Conservation (phyloP, 139 green algal genomes). For the Haematococcus lacustris region DNA sequence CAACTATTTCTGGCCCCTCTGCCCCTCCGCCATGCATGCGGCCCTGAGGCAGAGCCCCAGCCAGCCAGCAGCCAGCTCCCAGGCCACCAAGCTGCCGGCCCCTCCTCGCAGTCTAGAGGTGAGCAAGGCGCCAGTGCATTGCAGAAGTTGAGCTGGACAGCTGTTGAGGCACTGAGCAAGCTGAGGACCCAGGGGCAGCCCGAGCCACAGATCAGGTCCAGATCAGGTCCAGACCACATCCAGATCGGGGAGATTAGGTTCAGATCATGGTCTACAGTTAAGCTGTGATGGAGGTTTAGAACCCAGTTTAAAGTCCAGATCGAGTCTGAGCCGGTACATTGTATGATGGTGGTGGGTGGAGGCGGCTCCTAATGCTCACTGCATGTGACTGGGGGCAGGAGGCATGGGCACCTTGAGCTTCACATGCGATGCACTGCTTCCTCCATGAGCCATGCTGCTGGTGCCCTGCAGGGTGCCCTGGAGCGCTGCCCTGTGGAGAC, state of each 20-base stretch:
- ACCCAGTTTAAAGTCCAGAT: too few relatives aligned
- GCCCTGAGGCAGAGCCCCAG: constrained; percentile 28
- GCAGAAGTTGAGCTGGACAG: neutral
- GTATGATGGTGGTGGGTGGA: too few relatives aligned
- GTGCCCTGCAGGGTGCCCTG: neutral
- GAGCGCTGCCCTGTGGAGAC: constrained; percentile 1
- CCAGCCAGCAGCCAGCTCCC: neutral
- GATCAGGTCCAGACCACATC: too few relatives aligned
- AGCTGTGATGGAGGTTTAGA: too few relatives aligned
- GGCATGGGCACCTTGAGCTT: too few relatives aligned
- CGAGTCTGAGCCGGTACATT: too few relatives aligned
- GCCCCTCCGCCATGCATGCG: constrained; percentile 23
- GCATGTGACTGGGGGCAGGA: too few relatives aligned
- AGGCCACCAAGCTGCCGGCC: constrained; percentile 9
- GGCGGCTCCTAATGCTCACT: too few relatives aligned
- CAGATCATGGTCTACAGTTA: too few relatives aligned
- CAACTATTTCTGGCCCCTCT: constrained; percentile 86
- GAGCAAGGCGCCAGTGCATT: neutral
- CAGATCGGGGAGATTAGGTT: too few relatives aligned
- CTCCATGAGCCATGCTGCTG: neutral
- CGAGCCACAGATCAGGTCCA: too few relatives aligned
- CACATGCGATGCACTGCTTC: too few relatives aligned
- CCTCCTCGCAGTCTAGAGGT: neutral
- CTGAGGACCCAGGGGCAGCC: neutral
- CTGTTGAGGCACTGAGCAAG: neutral